Base-by-base conservation (phyloP, 108 stramenopile genomes). In the Conticribra guillardii region DNA sequence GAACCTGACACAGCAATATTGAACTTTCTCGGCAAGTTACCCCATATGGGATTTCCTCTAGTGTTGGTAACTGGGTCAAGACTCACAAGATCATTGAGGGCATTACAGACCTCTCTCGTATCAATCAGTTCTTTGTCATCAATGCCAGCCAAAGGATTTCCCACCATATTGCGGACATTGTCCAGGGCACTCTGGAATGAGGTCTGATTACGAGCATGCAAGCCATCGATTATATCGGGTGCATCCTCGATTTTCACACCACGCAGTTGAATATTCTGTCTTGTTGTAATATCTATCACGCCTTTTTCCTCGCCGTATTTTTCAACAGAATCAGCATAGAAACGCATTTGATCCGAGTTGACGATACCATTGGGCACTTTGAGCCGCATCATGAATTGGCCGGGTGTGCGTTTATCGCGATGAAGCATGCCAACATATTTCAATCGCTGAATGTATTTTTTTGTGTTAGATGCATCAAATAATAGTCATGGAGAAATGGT, bases 371-470 rank as follows among this genome's bases (percentile, higher is more conserved):
- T 96, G 3, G 97, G 96, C 2, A 96, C 86, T 67, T 88, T 84
- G 53, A 94, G 84, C 1, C 96, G 84, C 91, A 96, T 91, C 96
- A 97, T 95, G 87, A 97, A 97, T 61, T 91, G 90, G 23, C 97
- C 97, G 1, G 97, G 97, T 32, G 95, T 96, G 19, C 94, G 89
- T 82, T 96, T 97, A 54, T 81, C 71, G 44, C 97, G 81, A 79
- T 96, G 95, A 22, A 97, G 86, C 84, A 97, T 87, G 33, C 97
- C 97, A 3, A 90, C 96, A 74, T 82, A 97, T 82, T 97, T 97
- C 5, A 97, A 73, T 2, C 97, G 85, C 78, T 90, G 58, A 34
- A 49, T 9, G 14, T 34, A 54, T 15, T 15, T 11, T 44, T 15
- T 15, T 11, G 8, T n/a, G n/a, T n/a, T n/a, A n/a, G n/a, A n/a